Evolutionary conservation across 1,139 yeast genomes (phyloP).

Genomic region (Taphrina communis): DNA sequence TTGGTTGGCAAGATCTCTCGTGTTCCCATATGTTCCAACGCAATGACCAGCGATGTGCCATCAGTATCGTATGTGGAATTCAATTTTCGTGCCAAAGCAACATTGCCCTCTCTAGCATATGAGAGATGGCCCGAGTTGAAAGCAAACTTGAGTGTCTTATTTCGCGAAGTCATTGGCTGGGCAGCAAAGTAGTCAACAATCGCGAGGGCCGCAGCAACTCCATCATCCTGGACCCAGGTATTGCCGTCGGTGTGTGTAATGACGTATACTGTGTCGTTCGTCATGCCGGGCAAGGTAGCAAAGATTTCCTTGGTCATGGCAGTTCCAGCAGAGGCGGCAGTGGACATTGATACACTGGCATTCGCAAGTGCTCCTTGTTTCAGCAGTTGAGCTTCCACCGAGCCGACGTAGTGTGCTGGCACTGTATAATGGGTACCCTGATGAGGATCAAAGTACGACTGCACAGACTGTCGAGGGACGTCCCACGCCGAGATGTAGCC

Average conservation of each 20-base stretch:
- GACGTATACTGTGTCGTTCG: constrained; percentile 10
- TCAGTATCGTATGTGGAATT: constrained; percentile 5
- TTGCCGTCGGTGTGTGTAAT: constrained; percentile 5
- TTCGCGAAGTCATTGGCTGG: neutral
- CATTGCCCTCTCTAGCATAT: neutral
- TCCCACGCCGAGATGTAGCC: constrained; percentile 1
- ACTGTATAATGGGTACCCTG: neutral
- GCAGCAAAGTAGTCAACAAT: constrained; percentile 3
- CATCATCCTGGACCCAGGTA: constrained; percentile 12
- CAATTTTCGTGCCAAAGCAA: neutral
- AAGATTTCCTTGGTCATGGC: neutral
- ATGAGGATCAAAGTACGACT: neutral
- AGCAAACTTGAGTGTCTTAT: constrained; percentile 9
- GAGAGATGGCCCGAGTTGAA: constrained; percentile 2
- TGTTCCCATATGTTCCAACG: constrained; percentile 9
- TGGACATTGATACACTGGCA: neutral
- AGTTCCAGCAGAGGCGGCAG: neutral
- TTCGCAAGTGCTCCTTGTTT: neutral
- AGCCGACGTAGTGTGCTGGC: constrained; percentile 1
- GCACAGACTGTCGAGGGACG: neutral
- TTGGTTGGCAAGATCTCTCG: neutral
- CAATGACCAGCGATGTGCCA: constrained; percentile 5
- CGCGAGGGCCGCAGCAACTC: neutral
- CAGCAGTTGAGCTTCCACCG: neutral
- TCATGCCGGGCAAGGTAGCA: constrained; percentile 7